Evolutionary conservation across 148 eudicot genomes (phyloP).

Genomic region (Cornus suecica): DNA sequence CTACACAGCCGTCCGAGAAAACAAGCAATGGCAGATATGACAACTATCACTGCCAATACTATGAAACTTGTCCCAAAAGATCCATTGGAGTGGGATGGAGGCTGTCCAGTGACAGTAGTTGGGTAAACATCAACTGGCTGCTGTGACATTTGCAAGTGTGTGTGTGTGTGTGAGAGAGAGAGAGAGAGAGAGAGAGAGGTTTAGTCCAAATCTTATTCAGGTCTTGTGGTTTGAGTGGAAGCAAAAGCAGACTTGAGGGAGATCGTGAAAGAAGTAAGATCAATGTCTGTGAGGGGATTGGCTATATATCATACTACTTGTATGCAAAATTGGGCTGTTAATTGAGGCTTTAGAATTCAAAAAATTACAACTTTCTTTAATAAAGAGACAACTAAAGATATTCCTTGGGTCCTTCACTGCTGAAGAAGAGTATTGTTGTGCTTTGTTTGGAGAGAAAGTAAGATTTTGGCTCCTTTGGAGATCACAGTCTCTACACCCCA

Average conservation of each 20-base stretch:
- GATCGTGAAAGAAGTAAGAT: constrained; percentile 23
- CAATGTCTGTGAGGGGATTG: neutral
- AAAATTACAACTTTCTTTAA: constrained; percentile 29
- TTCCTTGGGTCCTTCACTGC: constrained; percentile 25
- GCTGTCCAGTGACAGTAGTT: constrained; percentile 22
- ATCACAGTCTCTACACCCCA: neutral
- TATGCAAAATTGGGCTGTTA: neutral
- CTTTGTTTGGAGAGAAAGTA: constrained; percentile 48
- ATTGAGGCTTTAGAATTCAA: constrained; percentile 23
- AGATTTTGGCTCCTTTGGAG: constrained; percentile 24
- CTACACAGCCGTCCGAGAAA: constrained; percentile 66
- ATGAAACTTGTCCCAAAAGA: constrained; percentile 73
- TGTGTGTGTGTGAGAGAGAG: constrained; percentile 17
- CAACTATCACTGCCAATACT: constrained; percentile 66
- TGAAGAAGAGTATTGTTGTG: constrained; percentile 17
- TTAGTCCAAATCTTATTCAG: neutral
- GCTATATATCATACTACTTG: neutral
- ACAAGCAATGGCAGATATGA: constrained; percentile 65
- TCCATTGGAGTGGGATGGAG: constrained; percentile 45
- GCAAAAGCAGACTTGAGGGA: constrained; percentile 10
- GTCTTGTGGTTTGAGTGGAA: constrained; percentile 28
- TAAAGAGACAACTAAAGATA: constrained; percentile 35
- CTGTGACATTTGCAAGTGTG: neutral
- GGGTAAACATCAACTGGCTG: constrained; percentile 49
- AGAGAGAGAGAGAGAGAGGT: neutral